A percentile compares a stretch with the other conserved stretches of the same genome.
Evolutionary conservation across 2,329 filamentous ascomycete genomes (phyloP).

Genomic region (Fusarium scirpi): DNA sequence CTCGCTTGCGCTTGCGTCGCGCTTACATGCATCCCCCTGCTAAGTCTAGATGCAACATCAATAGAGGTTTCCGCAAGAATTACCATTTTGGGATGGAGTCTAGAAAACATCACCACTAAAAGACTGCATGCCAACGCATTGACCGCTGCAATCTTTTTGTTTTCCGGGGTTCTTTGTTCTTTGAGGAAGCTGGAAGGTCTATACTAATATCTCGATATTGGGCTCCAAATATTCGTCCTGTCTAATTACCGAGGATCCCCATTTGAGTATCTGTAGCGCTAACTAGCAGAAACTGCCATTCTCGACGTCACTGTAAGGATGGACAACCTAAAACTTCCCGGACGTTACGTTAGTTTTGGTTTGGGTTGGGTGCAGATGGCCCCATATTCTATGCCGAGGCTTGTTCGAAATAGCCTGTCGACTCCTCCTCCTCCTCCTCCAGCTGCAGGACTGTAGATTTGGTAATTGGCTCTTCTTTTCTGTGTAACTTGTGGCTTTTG

Average conservation of each 20-base stretch:
- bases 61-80: constrained; percentile 36
- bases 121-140: constrained; percentile 5
- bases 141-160: not conserved
- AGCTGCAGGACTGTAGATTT: not conserved
- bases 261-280: constrained; percentile 8
- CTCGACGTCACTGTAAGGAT: not conserved
- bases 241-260: not conserved
- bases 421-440: not conserved
- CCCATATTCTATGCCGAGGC: constrained; percentile 25
- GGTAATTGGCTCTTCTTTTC: not conserved
- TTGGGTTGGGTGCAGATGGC: not conserved
- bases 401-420: not conserved
- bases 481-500: not conserved
- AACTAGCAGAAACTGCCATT: constrained; percentile 6
- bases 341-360: not conserved
- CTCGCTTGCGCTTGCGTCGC: constrained; percentile 1
- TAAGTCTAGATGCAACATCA: constrained; percentile 3
- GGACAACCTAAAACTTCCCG: not conserved
- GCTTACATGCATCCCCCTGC: constrained; percentile 31
- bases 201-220: not conserved
- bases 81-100: constrained; percentile 31
- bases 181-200: not conserved
- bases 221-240: not conserved
- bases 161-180: not conserved
- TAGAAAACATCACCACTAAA: not conserved